Conservation (phyloP, 2,329 filamentous ascomycete genomes). For the Calonectria henricotiae region DNA sequence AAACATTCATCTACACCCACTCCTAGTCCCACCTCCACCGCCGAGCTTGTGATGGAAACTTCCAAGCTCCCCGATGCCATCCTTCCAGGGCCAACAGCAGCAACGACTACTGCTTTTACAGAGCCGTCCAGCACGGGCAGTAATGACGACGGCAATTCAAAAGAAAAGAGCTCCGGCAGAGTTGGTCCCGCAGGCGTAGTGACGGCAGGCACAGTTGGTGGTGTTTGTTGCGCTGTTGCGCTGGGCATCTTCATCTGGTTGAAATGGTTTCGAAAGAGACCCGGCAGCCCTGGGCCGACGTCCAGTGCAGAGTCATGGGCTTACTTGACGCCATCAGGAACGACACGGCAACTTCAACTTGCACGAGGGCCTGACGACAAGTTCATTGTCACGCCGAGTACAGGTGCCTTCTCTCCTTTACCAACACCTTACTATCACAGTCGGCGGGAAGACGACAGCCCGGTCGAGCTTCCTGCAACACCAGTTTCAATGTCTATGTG, state of each 20-base stretch:
- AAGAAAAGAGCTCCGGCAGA: constrained; percentile 30
- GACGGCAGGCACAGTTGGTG: constrained; percentile 48
- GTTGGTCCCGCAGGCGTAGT: constrained; percentile 46
- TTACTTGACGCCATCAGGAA: constrained; percentile 43
- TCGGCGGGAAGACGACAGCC: constrained; percentile 35
- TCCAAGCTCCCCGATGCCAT: constrained; percentile 40
- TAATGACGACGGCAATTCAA: constrained; percentile 11
- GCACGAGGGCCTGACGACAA: constrained; percentile 50
- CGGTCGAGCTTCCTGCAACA: constrained; percentile 51
- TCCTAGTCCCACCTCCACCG: constrained; percentile 4
- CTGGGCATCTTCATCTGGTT: constrained; percentile 51
- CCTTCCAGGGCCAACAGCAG: constrained; percentile 33
- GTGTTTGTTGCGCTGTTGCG: constrained; percentile 46
- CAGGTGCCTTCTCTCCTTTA: constrained; percentile 44
- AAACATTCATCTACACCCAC: constrained; percentile 15
- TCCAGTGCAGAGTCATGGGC: constrained; percentile 43
- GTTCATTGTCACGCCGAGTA: constrained; percentile 49
- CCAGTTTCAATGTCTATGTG: constrained; percentile 53
- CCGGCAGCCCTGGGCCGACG: constrained; percentile 12
- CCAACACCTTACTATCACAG: constrained; percentile 18
- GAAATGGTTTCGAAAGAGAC: constrained; percentile 49
- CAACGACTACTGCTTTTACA: constrained; percentile 32
- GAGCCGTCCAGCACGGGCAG: constrained; percentile 35
- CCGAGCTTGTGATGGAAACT: constrained; percentile 42
- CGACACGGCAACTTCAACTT: constrained; percentile 44